Percentiles rank a stretch among this genome's conserved stretches.
Evolutionary conservation across 192 early-diverging fungal genomes (phyloP).

Genomic region (Podochytrium sp.): DNA sequence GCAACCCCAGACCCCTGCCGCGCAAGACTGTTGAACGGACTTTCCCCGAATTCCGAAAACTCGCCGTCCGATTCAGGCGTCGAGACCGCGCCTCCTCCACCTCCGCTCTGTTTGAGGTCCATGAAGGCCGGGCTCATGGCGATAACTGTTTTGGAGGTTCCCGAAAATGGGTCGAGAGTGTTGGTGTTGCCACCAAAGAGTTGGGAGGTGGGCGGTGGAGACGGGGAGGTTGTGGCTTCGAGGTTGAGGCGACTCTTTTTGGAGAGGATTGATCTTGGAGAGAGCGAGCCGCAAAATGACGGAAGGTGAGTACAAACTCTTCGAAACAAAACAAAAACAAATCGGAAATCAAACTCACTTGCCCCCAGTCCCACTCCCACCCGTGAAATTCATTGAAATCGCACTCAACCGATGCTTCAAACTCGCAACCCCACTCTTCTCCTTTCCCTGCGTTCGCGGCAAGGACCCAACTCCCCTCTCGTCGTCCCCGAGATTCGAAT

Average conservation of each 20-base stretch:
- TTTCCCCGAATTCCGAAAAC: no score
- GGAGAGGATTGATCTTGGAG: no score
- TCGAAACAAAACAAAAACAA: neutral
- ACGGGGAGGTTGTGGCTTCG: neutral
- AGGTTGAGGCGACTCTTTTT: no score
- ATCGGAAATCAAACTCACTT: constrained; percentile 1
- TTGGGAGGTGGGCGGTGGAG: neutral
- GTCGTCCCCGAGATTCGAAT: no score
- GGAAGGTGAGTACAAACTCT: neutral
- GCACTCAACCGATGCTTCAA: neutral
- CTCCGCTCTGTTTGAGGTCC: neutral
- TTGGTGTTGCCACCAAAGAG: neutral
- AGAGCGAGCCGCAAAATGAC: neutral
- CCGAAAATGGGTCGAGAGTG: neutral
- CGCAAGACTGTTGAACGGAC: no score
- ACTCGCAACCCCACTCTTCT: neutral
- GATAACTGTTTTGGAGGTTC: neutral
- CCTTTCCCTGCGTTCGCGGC: no score
- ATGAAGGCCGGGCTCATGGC: neutral
- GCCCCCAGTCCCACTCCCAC: neutral
- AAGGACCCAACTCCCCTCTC: no score
- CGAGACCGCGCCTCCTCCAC: no score
- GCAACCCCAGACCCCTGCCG: no score
- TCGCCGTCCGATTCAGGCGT: neutral
- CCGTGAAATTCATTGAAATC: neutral